Evolutionary conservation across 805 yeast genomes (phyloP), one percentile per base, ranked within the genome.

Genomic region (Vanderwaltozyma tropicalis): DNA sequence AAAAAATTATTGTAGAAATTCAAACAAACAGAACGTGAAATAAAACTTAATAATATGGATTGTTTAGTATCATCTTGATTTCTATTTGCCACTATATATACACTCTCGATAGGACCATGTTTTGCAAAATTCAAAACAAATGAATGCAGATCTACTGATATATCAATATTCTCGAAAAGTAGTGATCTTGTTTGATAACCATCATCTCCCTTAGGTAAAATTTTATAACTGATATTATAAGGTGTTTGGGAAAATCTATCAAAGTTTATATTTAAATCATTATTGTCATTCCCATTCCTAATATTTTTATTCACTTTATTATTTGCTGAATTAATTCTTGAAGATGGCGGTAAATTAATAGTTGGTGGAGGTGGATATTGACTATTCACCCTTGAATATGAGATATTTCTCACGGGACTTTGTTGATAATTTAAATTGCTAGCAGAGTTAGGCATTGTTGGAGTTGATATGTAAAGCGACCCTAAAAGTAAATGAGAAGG

Each of bases 81-180:
- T 5, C 62, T 70, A 2, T 37, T 16, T 13, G 31, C 27, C 15
- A 51, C 41, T 40, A 72, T 52, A 38, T 68, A 66, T 42, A 76
- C 66, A 47, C 72, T 72, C 53, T 80, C 87, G 26, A 80, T 66
- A 1, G 84, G 81, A 3, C 82, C 84, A 50, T 53, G 66, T 31
- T 71, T 72, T 9, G 78, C 64, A 24, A 61, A 55, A 32, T 72
- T 67, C 31, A 75, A 37, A 13, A 50, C 44, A 38, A 57, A 54
- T 13, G 43, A 38, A 31, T 51, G 50, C 5, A 55, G 24, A 25
- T 42, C 41, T 6, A 53, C 41, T 5, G 50, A 42, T 19, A 42
- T 36, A 38, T 45, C 44, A 14, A 57, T 43, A 30, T 57, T 55
- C 32, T 52, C 50, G 26, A 57, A 48, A 14, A 56, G 43, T 29